Percentiles rank a stretch among this genome's conserved stretches.
These are phyloP conservation scores for Barnettozyma siamensis DNA, from an alignment of 805 yeast genomes.

Conservation along the genomic window DNA sequence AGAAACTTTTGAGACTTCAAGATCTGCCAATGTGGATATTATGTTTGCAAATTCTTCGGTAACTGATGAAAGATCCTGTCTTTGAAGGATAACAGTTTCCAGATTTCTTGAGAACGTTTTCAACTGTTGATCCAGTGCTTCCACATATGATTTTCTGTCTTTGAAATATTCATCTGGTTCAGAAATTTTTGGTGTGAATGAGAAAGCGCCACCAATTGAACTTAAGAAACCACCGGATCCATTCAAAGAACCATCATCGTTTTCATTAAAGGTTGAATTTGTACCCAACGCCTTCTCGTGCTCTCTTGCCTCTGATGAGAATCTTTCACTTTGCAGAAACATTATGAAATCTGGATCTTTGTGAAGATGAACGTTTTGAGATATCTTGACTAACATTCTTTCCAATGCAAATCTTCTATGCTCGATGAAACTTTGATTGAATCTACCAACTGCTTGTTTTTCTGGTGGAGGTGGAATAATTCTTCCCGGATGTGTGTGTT, in stretches of 20 bases:
- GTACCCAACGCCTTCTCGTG: conserved; percentile 50
- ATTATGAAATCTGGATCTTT: conserved; percentile 71
- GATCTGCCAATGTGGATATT: conserved; percentile 55
- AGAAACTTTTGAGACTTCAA: conserved; percentile 67
- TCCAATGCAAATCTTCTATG: conserved; percentile 79
- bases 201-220: conserved; percentile 59
- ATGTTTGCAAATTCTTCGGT: conserved; percentile 60
- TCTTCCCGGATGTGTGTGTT: conserved; percentile 80
- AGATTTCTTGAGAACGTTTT: conserved; percentile 63
- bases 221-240: conserved; percentile 56
- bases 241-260: conserved; percentile 30
- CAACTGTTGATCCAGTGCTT: conserved; percentile 67
- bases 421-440: conserved; percentile 86
- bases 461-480: conserved; percentile 96
- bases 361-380: conserved; percentile 49
- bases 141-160: conserved; percentile 63
- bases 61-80: conserved; percentile 65
- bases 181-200: conserved; percentile 57
- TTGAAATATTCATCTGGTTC: conserved; percentile 79
- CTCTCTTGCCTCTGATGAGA: conserved; percentile 66
- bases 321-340: conserved; percentile 72
- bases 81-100: conserved; percentile 67
- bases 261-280: conserved; percentile 26
- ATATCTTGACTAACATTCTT: conserved; percentile 74
- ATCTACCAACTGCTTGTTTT: conserved; percentile 88